phyloP scores from a whole-genome alignment of 2,329 filamentous ascomycete species.

The Trichoderma sp. region DNA sequence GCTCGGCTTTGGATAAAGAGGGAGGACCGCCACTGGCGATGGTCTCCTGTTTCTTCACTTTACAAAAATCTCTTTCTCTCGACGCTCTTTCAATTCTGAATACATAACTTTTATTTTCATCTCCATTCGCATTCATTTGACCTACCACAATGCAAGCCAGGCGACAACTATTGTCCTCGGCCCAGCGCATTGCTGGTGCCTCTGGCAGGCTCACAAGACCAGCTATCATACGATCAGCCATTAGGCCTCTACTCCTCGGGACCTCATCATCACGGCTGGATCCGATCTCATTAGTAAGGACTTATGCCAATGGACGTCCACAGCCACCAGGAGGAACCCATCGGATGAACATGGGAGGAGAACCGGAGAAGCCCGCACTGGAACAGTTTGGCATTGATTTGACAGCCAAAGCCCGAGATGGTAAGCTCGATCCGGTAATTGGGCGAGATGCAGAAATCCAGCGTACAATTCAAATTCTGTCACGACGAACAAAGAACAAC shows the following conservation, averaged over 20 bases:
- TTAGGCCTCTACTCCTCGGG: background rate
- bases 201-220: constrained; percentile 31
- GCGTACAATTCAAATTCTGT: constrained; percentile 89
- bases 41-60: background rate
- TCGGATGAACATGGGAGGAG: constrained; percentile 83
- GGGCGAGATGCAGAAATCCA: constrained; percentile 90
- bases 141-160: constrained; percentile 41
- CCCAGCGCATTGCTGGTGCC: constrained; percentile 37
- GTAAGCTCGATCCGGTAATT: constrained; percentile 94
- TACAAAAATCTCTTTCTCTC: background rate
- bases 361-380: constrained; percentile 73
- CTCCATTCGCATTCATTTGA: constrained; percentile 2
- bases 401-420: constrained; percentile 77
- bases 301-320: constrained; percentile 69
- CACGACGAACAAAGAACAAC: constrained; percentile 91
- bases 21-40: background rate
- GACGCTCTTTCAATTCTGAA: background rate
- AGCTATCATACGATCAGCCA: constrained; percentile 27
- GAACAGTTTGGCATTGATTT: constrained; percentile 91
- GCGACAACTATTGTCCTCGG: constrained; percentile 38
- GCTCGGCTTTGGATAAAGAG: background rate
- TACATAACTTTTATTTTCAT: background rate
- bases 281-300: constrained; percentile 43
- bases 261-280: constrained; percentile 30
- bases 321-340: constrained; percentile 90